Evolutionary conservation across 2,329 filamentous ascomycete species (phyloP), one percentile per base, ranked within the genome.

Genomic region (Penicillium sp.): DNA sequence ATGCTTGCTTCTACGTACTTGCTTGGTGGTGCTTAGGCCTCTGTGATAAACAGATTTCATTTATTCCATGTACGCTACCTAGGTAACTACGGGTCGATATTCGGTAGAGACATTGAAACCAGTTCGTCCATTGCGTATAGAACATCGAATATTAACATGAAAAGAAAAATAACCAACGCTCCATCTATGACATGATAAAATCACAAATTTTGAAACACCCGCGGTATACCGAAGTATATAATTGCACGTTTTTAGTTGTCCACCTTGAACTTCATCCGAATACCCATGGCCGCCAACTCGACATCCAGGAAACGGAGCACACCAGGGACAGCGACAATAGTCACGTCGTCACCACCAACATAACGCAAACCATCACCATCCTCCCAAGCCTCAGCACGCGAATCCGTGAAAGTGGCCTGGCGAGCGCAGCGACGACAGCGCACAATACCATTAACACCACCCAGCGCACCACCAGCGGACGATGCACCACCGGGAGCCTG

Each of bases 281-380:
- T 88, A 52, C 95, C 95, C 95, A 99, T 99, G 55, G 92, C 92
- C 35, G 93, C 91, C 67, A 99, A 79, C 77, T 99, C 95, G 21
- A 96, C 93, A 77, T 99, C 95, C 64, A 99, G 78, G 79, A 90
- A 98, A 77, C 90, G 91, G 74, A 99, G 79, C 53, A 96, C 95
- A 62, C 93, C 93, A 0, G 95, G 95, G 16, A 99, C 90, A 53
- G 92, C 93, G 35, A 99, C 91, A 63, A 95, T 82, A 3, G 93
- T 95, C 3, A 95, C 95, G 71, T 98, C 86, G 62, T 93, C 90
- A 48, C 95, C 95, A 9, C 95, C 95, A 33, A 91, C 84, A 84
- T 89, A 98, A 65, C 90, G 87, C 64, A 85, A 83, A 1, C 93
- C 93, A 64, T 90, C 84, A 0, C 91, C 92, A 77, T 99, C 95